A percentile compares a stretch with the other conserved stretches of the same genome.
Conservation (phyloP, 768 basidiomycete genomes). For the Podaxis sp. region DNA sequence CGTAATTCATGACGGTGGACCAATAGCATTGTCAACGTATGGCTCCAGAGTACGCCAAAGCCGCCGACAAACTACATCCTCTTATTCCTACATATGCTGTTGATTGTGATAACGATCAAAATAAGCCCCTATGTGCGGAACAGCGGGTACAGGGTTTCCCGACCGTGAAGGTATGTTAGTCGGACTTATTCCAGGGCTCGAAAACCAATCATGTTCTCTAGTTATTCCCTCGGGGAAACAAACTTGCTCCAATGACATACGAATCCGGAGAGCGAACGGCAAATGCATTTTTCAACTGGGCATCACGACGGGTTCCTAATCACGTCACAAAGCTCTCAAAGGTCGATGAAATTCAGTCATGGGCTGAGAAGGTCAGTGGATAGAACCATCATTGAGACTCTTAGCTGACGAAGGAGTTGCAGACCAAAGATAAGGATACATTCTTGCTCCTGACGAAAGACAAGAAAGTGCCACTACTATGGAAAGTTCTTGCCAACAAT, state of each 20-base stretch:
- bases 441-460: conserved; percentile 75
- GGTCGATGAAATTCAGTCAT: conserved; percentile 56
- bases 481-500: conserved; percentile 78
- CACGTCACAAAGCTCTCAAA: conserved; percentile 60
- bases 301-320: conserved; percentile 71
- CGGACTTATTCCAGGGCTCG: neutral
- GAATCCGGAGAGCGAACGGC: conserved; percentile 71
- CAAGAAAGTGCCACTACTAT: conserved; percentile 73
- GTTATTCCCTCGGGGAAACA: conserved; percentile 78
- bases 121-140: conserved; percentile 80
- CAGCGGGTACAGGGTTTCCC: conserved; percentile 88
- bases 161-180: conserved; percentile 70
- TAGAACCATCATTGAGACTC: neutral
- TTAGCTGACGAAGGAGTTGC: neutral
- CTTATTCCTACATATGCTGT: conserved; percentile 88
- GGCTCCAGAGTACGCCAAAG: conserved; percentile 83
- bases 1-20: neutral
- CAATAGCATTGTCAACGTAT: conserved; percentile 79
- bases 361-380: conserved; percentile 65
- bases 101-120: conserved; percentile 85
- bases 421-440: conserved; percentile 45
- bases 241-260: conserved; percentile 62
- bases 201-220: conserved; percentile 23
- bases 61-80: conserved; percentile 75
- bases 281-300: conserved; percentile 74